Evolutionary conservation across 2,329 filamentous ascomycete species (phyloP).

Genomic region (Penicillium expansum): DNA sequence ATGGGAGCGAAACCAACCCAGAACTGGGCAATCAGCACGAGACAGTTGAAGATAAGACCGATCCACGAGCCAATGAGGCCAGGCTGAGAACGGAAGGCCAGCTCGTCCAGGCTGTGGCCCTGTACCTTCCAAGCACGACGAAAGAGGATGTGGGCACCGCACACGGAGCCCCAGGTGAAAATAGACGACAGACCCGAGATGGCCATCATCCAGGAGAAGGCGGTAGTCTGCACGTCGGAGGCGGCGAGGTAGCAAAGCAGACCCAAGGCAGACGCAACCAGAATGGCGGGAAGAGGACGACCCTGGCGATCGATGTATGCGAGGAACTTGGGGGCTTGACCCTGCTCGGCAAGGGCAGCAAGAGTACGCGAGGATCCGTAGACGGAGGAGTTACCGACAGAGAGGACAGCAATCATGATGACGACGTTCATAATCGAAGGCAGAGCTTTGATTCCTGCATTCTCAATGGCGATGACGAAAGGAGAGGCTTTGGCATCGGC

Average conservation of each 20-base stretch:
- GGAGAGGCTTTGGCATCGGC: constrained; percentile 75
- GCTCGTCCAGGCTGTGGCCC: constrained; percentile 68
- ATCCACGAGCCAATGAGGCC: constrained; percentile 78
- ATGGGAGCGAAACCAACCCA: constrained; percentile 82
- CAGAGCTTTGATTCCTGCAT: constrained; percentile 75
- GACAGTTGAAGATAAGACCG: constrained; percentile 69
- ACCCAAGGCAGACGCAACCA: constrained; percentile 64
- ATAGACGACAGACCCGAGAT: constrained; percentile 71
- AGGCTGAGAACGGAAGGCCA: constrained; percentile 77
- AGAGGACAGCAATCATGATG: constrained; percentile 85
- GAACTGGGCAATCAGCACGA: constrained; percentile 80
- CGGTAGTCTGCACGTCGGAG: constrained; percentile 55
- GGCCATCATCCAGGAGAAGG: constrained; percentile 77
- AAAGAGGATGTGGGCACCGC: constrained; percentile 89
- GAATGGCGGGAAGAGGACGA: constrained; percentile 72
- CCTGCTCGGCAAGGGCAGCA: constrained; percentile 82
- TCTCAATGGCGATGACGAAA: constrained; percentile 88
- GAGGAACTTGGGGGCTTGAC: constrained; percentile 73
- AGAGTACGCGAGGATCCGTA: constrained; percentile 90
- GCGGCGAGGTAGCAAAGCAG: constrained; percentile 76
- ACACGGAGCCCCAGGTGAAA: constrained; percentile 80
- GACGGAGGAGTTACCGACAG: constrained; percentile 86
- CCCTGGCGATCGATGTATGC: constrained; percentile 80
- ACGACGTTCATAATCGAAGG: constrained; percentile 93
- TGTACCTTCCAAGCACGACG: constrained; percentile 70